Evolutionary conservation across 371 early-diverging fungal genomes (phyloP).

Genomic region (Phascolomyces articulosus): DNA sequence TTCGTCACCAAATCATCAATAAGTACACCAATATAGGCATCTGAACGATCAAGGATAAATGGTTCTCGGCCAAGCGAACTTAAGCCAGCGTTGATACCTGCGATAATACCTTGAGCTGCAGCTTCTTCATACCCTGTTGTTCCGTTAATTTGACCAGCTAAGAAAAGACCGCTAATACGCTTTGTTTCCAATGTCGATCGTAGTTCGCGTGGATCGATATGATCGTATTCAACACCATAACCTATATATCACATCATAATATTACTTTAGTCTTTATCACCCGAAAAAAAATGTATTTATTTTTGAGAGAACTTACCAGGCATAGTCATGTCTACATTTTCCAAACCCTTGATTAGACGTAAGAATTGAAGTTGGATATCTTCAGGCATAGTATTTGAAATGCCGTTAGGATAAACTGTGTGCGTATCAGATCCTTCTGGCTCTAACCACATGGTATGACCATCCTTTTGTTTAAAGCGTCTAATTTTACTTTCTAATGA

Average conservation of each 20-base stretch:
- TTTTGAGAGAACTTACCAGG: conserved; percentile 46
- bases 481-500: conserved; percentile 84
- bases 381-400: conserved; percentile 85
- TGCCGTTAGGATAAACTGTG: conserved; percentile 84
- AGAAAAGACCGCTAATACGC: conserved; percentile 74
- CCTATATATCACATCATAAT: conserved; percentile 19
- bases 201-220: conserved; percentile 84
- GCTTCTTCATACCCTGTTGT: conserved; percentile 92
- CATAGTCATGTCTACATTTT: conserved; percentile 75
- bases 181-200: conserved; percentile 79
- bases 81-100: conserved; percentile 84
- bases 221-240: conserved; percentile 88
- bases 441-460: conserved; percentile 84
- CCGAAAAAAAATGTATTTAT: too few species aligned
- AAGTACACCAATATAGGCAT: conserved; percentile 86
- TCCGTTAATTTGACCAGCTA: conserved; percentile 91
- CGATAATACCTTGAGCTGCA: conserved; percentile 84
- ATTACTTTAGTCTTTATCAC: too few species aligned
- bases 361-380: conserved; percentile 74
- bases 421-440: conserved; percentile 78
- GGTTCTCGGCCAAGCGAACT: conserved; percentile 54
- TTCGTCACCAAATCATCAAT: conserved; percentile 86
- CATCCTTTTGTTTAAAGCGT: conserved; percentile 67
- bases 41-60: conserved; percentile 75
- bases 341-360: conserved; percentile 77